Conservation (phyloP, 208 protist genomes). For the Balamuthia mandrillaris region DNA sequence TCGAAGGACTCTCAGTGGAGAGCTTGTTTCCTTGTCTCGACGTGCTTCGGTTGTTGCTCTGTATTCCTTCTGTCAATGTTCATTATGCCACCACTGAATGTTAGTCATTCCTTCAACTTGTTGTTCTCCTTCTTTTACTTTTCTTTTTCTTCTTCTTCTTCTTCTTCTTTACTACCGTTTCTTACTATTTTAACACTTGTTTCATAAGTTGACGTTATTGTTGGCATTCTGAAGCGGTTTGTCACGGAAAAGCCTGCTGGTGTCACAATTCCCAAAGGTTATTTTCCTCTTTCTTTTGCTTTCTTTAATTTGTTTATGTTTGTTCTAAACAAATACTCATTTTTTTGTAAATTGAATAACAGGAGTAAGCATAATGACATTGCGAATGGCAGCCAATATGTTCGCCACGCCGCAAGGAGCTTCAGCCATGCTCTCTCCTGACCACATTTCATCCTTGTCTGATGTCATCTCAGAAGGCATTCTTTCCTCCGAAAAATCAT, state of each 20-base stretch:
- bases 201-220: not conserved
- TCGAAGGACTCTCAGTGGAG: not conserved
- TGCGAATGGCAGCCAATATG: not conserved
- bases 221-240: not conserved
- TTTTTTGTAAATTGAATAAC: not conserved
- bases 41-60: not conserved
- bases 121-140: not conserved
- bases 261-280: not conserved
- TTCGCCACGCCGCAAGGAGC: not conserved
- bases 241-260: not conserved
- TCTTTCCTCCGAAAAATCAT: not conserved
- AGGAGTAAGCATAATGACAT: slow-evolving; percentile 3
- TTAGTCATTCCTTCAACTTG: not conserved
- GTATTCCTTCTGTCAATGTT: not conserved
- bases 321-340: not conserved
- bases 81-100: not conserved
- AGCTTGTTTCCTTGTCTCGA: slow-evolving; percentile 14
- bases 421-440: not conserved
- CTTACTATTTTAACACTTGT: not conserved
- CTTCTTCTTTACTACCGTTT: not conserved
- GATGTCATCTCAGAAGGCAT: not conserved
- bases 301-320: not conserved
- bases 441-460: not conserved
- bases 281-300: not conserved
- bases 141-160: no score